Percentiles rank a stretch among this genome's conserved stretches.
phyloP scores from a whole-genome alignment of 1,139 yeast species.

The Yamadazyma epiphylla region DNA sequence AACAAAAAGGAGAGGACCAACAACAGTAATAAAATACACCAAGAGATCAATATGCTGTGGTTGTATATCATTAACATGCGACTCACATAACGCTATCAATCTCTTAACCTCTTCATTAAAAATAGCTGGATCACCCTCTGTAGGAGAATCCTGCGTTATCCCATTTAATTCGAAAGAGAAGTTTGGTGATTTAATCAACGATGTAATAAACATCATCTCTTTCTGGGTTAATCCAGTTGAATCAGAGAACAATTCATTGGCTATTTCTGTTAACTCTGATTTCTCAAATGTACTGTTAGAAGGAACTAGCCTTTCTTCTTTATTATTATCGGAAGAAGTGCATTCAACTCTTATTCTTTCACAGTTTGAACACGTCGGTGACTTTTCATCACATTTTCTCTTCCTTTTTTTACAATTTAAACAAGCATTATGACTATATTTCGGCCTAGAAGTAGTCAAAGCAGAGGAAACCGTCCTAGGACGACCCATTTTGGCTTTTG shows the following conservation, averaged over 20 bases:
- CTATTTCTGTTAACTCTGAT: constrained; percentile 5
- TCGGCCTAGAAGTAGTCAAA: neutral
- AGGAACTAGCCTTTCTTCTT: too few relatives aligned
- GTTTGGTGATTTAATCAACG: constrained; percentile 11
- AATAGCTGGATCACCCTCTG: constrained; percentile 4
- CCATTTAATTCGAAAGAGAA: constrained; percentile 7
- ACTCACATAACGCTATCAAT: constrained; percentile 7
- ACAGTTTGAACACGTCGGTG: constrained; percentile 41
- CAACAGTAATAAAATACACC: constrained; percentile 15
- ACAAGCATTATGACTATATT: constrained; percentile 47
- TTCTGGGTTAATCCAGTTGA: constrained; percentile 7
- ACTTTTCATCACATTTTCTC: constrained; percentile 59
- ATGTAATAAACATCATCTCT: constrained; percentile 13
- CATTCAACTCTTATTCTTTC: too few relatives aligned
- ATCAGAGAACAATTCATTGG: constrained; percentile 8
- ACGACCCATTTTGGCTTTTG: constrained; percentile 12
- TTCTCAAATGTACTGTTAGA: too few relatives aligned
- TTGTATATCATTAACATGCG: constrained; percentile 5
- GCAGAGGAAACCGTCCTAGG: constrained; percentile 6
- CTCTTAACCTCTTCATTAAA: constrained; percentile 10
- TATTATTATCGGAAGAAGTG: too few relatives aligned
- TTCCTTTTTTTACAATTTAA: constrained; percentile 57
- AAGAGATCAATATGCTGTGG: constrained; percentile 12
- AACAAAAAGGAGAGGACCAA: constrained; percentile 15
- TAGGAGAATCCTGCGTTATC: constrained; percentile 2